Base-by-base conservation (phyloP, 345 rosid genomes). In the Eutrema japonicum region DNA sequence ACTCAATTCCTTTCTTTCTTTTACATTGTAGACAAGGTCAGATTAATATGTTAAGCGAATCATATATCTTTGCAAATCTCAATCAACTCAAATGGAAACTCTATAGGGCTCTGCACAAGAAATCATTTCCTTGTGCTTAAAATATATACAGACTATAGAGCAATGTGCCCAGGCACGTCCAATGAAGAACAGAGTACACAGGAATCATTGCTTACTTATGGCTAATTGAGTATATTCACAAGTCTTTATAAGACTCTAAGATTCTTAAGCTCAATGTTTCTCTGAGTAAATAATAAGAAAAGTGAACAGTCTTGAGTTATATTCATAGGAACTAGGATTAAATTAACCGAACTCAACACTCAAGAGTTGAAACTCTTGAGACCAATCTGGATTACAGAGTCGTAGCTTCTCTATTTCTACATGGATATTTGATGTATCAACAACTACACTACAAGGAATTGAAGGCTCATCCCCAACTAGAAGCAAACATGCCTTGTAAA, bases 311-410 rank as follows among this genome's bases (percentile, higher is more conserved):
- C 6, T 32, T 32, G 35, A 32, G 35, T 32, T 32, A 32, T 32
- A 32, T 32, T 32, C 35, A 5, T 32, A 32, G 35, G 35, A 68
- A 42, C 55, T 33, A 66, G 46, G 36, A 53, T 46, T 55, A 43
- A 66, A 43, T 72, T 59, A 77, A 59, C 89, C 85, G 68, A 95
- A 88, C 71, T 91, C 97, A 65, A 95, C 83, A 53, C 86, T 85
- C 81, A 88, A 73, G 82, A 84, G 78, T 71, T 29, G 76, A 46
- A 63, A 72, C 60, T 79, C 85, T 54, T 66, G 83, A 77, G 73
- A 67, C 72, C 62, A 57, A 72, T 78, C 77, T 64, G 42, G 75
- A 68, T 72, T 68, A 79, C 70, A 70, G 35, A 79, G 65, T 54
- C 30, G 84, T 63, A 75, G 26, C 33, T 70, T 83, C 68, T 84